A percentile compares a stretch with the other conserved stretches of the same genome.
Evolutionary conservation across 495 filamentous ascomycete genomes (phyloP).

Genomic region (Chaetomidium leptoderma): DNA sequence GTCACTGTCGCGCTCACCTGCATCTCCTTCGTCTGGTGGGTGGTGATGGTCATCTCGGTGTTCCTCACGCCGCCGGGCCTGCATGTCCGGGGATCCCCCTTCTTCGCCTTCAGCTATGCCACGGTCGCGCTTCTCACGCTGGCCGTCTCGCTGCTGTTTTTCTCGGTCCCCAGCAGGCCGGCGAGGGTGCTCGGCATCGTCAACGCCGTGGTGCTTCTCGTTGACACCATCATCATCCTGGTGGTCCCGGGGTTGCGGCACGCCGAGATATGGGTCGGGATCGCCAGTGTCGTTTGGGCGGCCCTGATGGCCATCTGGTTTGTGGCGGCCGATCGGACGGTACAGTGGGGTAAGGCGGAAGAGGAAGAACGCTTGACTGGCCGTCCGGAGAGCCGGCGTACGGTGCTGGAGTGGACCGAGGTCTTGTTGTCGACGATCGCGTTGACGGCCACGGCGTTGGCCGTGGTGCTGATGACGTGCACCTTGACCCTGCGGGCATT

Average conservation of each 20-base stretch:
- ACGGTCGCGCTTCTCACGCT: slow-evolving; percentile 70
- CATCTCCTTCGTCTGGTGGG: slow-evolving; percentile 86
- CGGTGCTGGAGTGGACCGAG: slow-evolving; percentile 74
- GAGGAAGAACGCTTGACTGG: slow-evolving; percentile 93
- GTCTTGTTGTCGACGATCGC: slow-evolving; percentile 73
- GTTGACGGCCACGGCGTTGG: slow-evolving; percentile 59
- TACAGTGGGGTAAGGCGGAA: slow-evolving; percentile 83
- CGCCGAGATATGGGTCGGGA: slow-evolving; percentile 88
- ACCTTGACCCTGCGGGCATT: slow-evolving; percentile 72
- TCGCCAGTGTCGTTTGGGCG: slow-evolving; percentile 74
- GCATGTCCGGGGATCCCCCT: slow-evolving; percentile 81
- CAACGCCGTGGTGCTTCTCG: slow-evolving; percentile 64
- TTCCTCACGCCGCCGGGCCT: slow-evolving; percentile 86
- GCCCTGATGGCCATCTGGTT: slow-evolving; percentile 44
- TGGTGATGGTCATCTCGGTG: slow-evolving; percentile 72
- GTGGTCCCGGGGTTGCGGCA: slow-evolving; percentile 64
- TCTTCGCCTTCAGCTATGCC: slow-evolving; percentile 78
- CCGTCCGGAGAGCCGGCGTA: slow-evolving; percentile 77
- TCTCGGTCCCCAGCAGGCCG: slow-evolving; percentile 71
- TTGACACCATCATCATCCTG: slow-evolving; percentile 74
- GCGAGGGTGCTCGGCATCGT: slow-evolving; percentile 65
- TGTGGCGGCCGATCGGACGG: slow-evolving; percentile 52
- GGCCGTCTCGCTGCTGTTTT: slow-evolving; percentile 76
- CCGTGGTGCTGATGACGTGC: slow-evolving; percentile 66
- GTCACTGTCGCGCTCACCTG: slow-evolving; percentile 66